Base-by-base conservation (phyloP, 2,329 filamentous ascomycete species). In the Penicillium hesseltinei region DNA sequence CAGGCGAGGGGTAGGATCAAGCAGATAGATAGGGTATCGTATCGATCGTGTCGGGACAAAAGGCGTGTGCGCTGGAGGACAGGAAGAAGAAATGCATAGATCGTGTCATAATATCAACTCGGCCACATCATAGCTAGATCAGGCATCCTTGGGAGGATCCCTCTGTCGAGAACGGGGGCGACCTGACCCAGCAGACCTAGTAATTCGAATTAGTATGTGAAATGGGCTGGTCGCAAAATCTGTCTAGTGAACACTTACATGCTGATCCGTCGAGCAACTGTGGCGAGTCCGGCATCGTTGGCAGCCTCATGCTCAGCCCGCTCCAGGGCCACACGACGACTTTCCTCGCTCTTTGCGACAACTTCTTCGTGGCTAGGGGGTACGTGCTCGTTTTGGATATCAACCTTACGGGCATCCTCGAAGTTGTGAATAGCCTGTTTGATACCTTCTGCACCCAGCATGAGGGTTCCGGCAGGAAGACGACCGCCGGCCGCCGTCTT, bases 371-470 rank as follows among this genome's bases (percentile, higher is more conserved):
- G 90, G 62, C 86, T 94, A 0, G 94, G 94, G 49, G 94, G 94
- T 63, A 99, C 81, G 62, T 91, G 85, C 79, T 99, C 94, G 75
- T 99, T 99, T 78, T 97, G 92, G 62, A 97, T 71, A 78, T 99
- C 94, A 48, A 99, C 92, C 81, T 97, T 97, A 62, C 92, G 84
- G 17, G 94, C 94, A 75, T 99, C 94, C 74, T 99, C 94, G 66
- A 99, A 99, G 67, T 86, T 95, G 77, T 86, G 93, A 69, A 99
- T 99, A 35, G 94, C 94, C 70, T 97, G 92, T 82, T 97, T 99
- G 81, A 97, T 97, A 58, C 94, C 94, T 78, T 99, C 94, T 0
- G 94, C 93, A 58, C 94, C 94, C 52, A 97, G 84, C 94, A 99
- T 97, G 61, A 99, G 87, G 6, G 94, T 99, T 57, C 94, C 94